Base-by-base conservation (phyloP, 176 grass and related monocot species). In the Urochloa ruziziensis region DNA sequence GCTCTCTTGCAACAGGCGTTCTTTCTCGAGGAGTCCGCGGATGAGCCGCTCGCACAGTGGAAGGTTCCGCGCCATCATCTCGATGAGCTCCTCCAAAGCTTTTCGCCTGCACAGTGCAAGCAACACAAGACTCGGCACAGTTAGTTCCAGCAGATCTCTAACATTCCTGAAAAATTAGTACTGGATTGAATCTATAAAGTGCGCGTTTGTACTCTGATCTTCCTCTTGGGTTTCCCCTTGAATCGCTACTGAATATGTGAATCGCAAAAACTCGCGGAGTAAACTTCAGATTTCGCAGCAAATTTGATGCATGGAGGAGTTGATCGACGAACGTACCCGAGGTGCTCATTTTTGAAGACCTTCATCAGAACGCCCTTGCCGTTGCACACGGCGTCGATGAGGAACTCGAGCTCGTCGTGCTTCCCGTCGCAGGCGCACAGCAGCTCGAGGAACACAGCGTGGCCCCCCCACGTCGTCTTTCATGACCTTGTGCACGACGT, bases 381-480 rank as follows among this genome's bases (percentile, higher is more conserved):
- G 25, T 42, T 9, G 19, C 14, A 16, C 49, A 30, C 75, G 77
- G 59, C 57, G 0, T 15, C 0, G 44, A 88, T 53, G 42, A 88
- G 42, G 64, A 0, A n/a, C 7, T 13, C 0, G 37, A 88, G 56
- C 73, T 88, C 86, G 62, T 51, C 27, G 54, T 4, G 1, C 34
- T 33, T 42, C 18, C 14, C 33, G 11, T 15, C 54, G 56, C 80
- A 83, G 65, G 73, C 73, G 44, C 13, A 13, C 24, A 88, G 24
- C 65, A 88, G 73, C 24, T 32, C 65, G 25, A 43, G 15, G 35
- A 88, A 62, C 44, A 88, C 86, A 30, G 12, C n/a, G 43, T 62
- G 57, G 14, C 54, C 73, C 25, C 72, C 54, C 43, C 4, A 25
- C 54, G 47, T 21, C 3, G n/a, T n/a, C n/a, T n/a, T 33, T 43